phyloP scores from a whole-genome alignment of 2,329 filamentous ascomycete genomes.

The Geosmithia putterillii region DNA sequence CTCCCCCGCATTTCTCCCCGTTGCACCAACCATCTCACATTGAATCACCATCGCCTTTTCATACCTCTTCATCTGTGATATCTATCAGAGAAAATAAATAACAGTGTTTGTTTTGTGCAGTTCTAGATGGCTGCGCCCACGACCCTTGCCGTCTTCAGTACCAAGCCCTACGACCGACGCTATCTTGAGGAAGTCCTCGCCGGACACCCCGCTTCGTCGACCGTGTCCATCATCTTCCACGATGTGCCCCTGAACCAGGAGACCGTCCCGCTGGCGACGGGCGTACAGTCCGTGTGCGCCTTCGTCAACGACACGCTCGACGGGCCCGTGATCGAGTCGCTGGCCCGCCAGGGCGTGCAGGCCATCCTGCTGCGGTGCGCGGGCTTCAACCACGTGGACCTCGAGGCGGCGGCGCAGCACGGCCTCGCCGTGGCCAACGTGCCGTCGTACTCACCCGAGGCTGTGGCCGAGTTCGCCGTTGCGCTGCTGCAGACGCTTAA shows the following conservation, averaged over 20 bases:
- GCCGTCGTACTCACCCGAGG: conserved; percentile 56
- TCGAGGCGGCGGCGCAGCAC: conserved; percentile 37
- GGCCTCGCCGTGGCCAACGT: conserved; percentile 53
- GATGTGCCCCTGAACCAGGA: conserved; percentile 41
- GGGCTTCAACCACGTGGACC: conserved; percentile 56
- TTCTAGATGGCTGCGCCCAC: conserved; percentile 39
- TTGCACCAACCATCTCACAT: too few species aligned
- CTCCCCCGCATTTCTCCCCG: too few species aligned
- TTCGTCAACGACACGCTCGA: conserved; percentile 55
- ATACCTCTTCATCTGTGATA: not conserved
- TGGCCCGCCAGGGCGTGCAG: conserved; percentile 36
- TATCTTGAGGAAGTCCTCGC: conserved; percentile 34
- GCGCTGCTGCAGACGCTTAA: conserved; percentile 55
- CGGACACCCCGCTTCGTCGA: conserved; percentile 14
- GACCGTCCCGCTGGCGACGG: conserved; percentile 38
- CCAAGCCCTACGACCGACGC: conserved; percentile 49
- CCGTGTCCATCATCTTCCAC: conserved; percentile 42
- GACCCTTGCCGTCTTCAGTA: conserved; percentile 52
- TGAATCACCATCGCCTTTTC: too few species aligned
- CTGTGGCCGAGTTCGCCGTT: conserved; percentile 59
- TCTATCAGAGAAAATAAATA: too few species aligned
- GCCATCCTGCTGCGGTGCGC: conserved; percentile 55
- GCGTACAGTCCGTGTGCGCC: conserved; percentile 46
- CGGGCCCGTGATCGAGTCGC: conserved; percentile 34
- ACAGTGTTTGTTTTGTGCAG: too few species aligned